Evolutionary conservation across 768 basidiomycete genomes (phyloP), one percentile per base, ranked within the genome.

Genomic region (Tubosaeta brunneosetosa): DNA sequence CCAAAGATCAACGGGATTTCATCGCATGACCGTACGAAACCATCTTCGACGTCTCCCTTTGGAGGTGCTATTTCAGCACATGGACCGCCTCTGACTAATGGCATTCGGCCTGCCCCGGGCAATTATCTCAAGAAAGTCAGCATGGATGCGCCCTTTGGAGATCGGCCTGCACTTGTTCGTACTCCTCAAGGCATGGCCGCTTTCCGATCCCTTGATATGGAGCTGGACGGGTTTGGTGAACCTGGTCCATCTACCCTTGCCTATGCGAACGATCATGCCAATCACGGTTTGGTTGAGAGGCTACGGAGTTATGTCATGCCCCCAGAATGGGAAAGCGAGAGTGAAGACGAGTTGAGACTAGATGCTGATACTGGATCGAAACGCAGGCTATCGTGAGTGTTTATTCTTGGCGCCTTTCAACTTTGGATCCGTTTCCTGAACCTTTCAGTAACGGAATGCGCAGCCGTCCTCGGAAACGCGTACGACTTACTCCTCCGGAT

Each of bases 181-280:
- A 87, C 88, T 0, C 73, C 82, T 0, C 77, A 82, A 52, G 83
- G 84, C n/a, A 94, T 94, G 91, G 65, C 74, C 3, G 58, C 73
- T 49, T 91, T 92, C 59, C 66, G 66, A 26, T 73, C 81, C 45
- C 72, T 92, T 7, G 86, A 90, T 54, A 63, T 53, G 10, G 79
- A 79, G 16, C 62, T 85, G 12, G 74, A 77, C 58, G 59, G 61
- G 42, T 53, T 66, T n/a, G 65, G 65, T 45, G 65, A 71, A 58
- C 69, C 67, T 16, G 69, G 66, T 26, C 67, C 67, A 44, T 70
- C 69, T 6, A 67, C 61, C 16, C 66, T 70, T 22, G 62, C 66
- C 3, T 60, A 66, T n/a, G 64, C 68, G 6, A 68, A 55, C 57
- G 79, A 57, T 6, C 55, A 64, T 31, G 37, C 36, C 11, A 52